phyloP scores from a whole-genome alignment of 768 basidiomycete species.

The Lactarius hatsudake region DNA sequence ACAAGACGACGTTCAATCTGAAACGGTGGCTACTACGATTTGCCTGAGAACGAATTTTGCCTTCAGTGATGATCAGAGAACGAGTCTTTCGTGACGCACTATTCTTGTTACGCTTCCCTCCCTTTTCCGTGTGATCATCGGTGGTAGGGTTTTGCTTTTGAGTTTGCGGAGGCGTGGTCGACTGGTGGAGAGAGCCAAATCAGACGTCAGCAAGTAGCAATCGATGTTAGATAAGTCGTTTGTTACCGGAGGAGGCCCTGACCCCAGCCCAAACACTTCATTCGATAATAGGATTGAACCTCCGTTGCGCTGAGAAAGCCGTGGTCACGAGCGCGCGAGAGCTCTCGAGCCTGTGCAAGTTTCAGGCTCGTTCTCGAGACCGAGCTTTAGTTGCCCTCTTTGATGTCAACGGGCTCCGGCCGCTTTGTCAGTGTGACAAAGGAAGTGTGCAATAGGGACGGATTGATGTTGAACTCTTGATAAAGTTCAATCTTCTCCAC shows the following conservation, averaged over 20 bases:
- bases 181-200: neutral
- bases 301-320: neutral
- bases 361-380: constrained; percentile 53
- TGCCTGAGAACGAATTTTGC: neutral
- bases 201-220: neutral
- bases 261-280: neutral
- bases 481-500: constrained; percentile 59
- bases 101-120: neutral
- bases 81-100: neutral
- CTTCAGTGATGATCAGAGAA: neutral
- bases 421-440: constrained; percentile 56
- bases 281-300: neutral
- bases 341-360: constrained; percentile 54
- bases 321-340: neutral
- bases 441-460: constrained; percentile 45
- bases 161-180: neutral
- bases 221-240: neutral
- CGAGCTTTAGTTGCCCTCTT: constrained; percentile 55
- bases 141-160: neutral
- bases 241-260: neutral
- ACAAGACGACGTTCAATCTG: neutral
- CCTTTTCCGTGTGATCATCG: neutral
- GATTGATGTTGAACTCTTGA: constrained; percentile 50
- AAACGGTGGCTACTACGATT: neutral
- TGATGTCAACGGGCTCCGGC: constrained; percentile 45